Conservation (phyloP, 495 filamentous ascomycete species). For the Viridothelium virens region DNA sequence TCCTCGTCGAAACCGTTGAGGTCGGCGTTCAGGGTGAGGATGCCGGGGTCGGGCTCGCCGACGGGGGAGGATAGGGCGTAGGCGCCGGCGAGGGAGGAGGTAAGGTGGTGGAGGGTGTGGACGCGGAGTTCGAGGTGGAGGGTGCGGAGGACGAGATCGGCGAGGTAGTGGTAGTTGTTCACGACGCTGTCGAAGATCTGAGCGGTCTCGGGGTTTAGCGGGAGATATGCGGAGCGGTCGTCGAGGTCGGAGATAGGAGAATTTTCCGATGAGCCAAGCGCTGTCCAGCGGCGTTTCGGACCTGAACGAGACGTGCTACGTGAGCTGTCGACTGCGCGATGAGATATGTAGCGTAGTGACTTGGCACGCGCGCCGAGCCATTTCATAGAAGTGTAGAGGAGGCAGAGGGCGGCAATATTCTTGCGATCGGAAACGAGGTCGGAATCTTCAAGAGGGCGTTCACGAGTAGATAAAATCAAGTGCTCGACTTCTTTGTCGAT, state of each 20-base stretch:
- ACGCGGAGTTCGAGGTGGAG: constrained; percentile 82
- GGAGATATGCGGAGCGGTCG: constrained; percentile 66
- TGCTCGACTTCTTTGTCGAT: constrained; percentile 53
- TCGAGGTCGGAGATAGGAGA: constrained; percentile 51
- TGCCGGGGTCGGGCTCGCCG: constrained; percentile 67
- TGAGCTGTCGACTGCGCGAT: constrained; percentile 37
- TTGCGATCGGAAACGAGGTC: constrained; percentile 89
- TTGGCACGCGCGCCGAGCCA: constrained; percentile 80
- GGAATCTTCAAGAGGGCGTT: constrained; percentile 55
- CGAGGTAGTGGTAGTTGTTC: constrained; percentile 68
- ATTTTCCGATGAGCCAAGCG: constrained; percentile 38
- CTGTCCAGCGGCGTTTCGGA: constrained; percentile 66
- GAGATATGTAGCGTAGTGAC: constrained; percentile 64
- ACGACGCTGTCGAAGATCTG: constrained; percentile 81
- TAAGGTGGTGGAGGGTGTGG: constrained; percentile 57
- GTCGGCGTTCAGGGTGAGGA: constrained; percentile 70
- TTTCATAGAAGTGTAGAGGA: constrained; percentile 94
- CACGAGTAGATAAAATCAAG: constrained; percentile 57
- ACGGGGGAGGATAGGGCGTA: constrained; percentile 67
- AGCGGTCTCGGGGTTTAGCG: constrained; percentile 80
- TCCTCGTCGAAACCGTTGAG: constrained; percentile 80
- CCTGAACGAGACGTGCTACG: constrained; percentile 35
- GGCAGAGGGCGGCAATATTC: constrained; percentile 69
- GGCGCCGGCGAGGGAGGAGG: constrained; percentile 29
- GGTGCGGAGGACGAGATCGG: constrained; percentile 65